Conservation (phyloP, 345 rosid genomes). For the Dovyalis caffra region DNA sequence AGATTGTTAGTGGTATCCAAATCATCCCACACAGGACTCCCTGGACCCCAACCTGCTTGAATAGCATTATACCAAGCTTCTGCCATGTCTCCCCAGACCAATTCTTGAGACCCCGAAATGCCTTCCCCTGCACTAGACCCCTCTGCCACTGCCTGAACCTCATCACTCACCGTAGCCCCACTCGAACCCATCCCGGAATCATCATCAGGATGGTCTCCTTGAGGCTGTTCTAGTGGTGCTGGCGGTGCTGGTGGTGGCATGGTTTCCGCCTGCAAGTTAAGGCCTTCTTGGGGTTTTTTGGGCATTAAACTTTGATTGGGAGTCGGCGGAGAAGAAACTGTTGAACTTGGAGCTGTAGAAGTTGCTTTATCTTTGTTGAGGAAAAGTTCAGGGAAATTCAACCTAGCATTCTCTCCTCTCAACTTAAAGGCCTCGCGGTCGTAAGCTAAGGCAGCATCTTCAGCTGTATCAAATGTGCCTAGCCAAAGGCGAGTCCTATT, state of each 20-base stretch:
- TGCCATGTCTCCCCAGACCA: conserved; percentile 69
- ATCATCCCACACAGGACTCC: conserved; percentile 92
- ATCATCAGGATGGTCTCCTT: conserved; percentile 30
- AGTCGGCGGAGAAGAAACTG: conserved; percentile 29
- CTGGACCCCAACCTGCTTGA: conserved; percentile 87
- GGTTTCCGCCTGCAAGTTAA: conserved; percentile 16
- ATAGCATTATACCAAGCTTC: conserved; percentile 84
- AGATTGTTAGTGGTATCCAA: conserved; percentile 54
- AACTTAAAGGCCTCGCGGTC: conserved; percentile 88
- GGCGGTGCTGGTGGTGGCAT: conserved; percentile 8
- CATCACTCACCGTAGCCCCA: conserved; percentile 31
- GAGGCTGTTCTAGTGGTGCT: conserved; percentile 16
- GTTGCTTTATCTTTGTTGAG: conserved; percentile 48
- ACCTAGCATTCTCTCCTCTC: conserved; percentile 82
- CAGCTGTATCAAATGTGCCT: conserved; percentile 90
- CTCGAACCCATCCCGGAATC: conserved; percentile 41
- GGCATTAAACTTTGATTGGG: conserved; percentile 24
- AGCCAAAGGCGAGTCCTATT: conserved; percentile 94
- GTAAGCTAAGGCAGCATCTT: conserved; percentile 90
- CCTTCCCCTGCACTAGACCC: conserved; percentile 29
- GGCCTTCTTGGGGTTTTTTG: conserved; percentile 24
- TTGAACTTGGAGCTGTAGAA: conserved; percentile 30
- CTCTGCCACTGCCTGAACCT: conserved; percentile 23
- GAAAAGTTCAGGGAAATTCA: conserved; percentile 83
- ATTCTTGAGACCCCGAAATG: conserved; percentile 39